Percentiles rank a stretch among this genome's conserved stretches.
Evolutionary conservation across 331 rosid species (phyloP).

Genomic region (Quercus phellos): DNA sequence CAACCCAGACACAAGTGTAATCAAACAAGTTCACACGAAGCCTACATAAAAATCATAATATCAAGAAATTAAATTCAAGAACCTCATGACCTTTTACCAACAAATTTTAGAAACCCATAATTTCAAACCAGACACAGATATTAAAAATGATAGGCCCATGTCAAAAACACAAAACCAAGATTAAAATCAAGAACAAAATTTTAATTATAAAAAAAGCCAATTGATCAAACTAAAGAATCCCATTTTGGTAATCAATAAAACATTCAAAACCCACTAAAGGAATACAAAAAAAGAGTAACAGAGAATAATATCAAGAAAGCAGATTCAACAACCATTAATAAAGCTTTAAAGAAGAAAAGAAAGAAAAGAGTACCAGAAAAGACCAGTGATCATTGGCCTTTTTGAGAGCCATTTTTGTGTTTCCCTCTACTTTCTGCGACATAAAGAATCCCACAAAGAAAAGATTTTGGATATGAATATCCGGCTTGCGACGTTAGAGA

Average conservation of each 20-base stretch:
- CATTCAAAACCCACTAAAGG: neutral
- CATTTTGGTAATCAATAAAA: neutral
- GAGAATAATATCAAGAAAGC: neutral
- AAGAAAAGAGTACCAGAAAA: constrained; percentile 40
- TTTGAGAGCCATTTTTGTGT: constrained; percentile 8
- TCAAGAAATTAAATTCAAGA: neutral
- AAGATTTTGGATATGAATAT: neutral
- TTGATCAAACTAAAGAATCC: neutral
- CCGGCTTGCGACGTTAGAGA: neutral
- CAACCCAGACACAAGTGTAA: neutral
- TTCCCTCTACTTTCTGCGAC: constrained; percentile 16
- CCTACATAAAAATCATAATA: neutral
- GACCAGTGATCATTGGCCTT: constrained; percentile 49
- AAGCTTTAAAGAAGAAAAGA: neutral
- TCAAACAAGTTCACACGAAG: neutral
- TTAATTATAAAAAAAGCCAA: neutral
- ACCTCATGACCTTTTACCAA: neutral
- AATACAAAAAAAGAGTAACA: neutral
- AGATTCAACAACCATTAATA: neutral
- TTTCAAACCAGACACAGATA: neutral
- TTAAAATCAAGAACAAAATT: neutral
- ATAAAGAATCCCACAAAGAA: neutral
- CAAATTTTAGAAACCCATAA: neutral
- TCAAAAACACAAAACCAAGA: neutral
- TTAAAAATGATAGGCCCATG: neutral